Base-by-base conservation (phyloP, 2,329 filamentous ascomycete genomes). In the Aspergillus sp. region DNA sequence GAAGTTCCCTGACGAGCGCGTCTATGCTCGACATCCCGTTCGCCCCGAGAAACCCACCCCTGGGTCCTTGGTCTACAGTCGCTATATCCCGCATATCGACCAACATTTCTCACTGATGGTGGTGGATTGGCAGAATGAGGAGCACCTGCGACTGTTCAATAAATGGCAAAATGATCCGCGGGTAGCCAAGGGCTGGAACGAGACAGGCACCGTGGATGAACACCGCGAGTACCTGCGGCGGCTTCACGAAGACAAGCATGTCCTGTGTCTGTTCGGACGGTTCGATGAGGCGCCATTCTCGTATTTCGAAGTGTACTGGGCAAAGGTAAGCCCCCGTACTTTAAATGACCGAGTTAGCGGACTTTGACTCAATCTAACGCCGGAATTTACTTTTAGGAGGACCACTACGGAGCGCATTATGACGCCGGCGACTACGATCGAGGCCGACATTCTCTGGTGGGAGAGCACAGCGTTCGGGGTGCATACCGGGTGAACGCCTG, bases 251-350 rank as follows among this genome's bases (percentile, higher is more conserved):
- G 90, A 93, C 71, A 85, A 88, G 29, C 90, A 93, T 74, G 79
- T 93, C 50, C 79, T 67, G 9, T 67, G 63, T 32, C 49, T 67
- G 11, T 67, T 93, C 59, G 90, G 87, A 6, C 83, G 84, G 26
- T 94, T 91, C 71, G 84, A 93, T 57, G 87, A 89, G 31, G 82
- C 81, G 2, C 84, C 80, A 52, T 93, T 93, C 72, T 87, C 89
- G 0, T 93, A 93, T 72, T 92, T 90, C 71, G 90, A 94, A 73
- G 80, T 92, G 1, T 93, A 92, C 73, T 93, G 89, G 89, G 88
- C 86, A 39, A 87, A 86, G 79, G 83, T 84, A 76, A 62, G 74
- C 57, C 1, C 36, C 36, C 6, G 6, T 16, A 4, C 31, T 16
- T 16, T 20, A 4, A 31, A 16, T 7, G 2, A 6, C 7, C 32